Percentiles rank a stretch among this genome's conserved stretches.
Evolutionary conservation across 306 rosid genomes (phyloP).

Genomic region (Vigna nakashimae): DNA sequence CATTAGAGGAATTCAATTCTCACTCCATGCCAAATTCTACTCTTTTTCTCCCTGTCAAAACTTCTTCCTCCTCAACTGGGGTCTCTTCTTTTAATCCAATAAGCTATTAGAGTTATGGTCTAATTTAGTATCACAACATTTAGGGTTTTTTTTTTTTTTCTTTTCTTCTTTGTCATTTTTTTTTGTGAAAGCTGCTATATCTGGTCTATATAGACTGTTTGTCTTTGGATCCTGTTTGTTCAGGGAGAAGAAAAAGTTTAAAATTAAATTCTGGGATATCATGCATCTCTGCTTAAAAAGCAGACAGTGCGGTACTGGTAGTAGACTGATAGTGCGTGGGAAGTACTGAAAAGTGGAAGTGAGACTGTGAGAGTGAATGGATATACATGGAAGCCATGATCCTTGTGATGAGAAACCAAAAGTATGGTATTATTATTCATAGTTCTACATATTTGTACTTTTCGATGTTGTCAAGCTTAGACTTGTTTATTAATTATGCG

Average conservation of each 20-base stretch:
- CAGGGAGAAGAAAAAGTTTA: constrained; percentile 54
- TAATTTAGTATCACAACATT: constrained; percentile 42
- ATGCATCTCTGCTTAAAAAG: constrained; percentile 55
- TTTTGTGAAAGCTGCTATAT: constrained; percentile 41
- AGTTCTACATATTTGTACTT: constrained; percentile 34
- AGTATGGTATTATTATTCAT: constrained; percentile 20
- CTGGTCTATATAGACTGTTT: constrained; percentile 44
- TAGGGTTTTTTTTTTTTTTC: constrained; percentile 43
- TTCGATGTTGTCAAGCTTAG: constrained; percentile 34
- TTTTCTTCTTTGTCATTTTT: neutral
- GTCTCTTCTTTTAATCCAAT: neutral
- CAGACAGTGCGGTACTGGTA: constrained; percentile 53
- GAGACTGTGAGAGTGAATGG: constrained; percentile 23
- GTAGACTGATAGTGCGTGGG: constrained; percentile 53
- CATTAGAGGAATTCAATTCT: constrained; percentile 24
- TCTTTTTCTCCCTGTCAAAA: neutral
- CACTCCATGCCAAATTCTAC: constrained; percentile 23
- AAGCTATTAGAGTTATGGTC: constrained; percentile 27
- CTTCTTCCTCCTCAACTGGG: neutral
- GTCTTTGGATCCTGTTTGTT: constrained; percentile 59
- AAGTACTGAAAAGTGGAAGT: constrained; percentile 51
- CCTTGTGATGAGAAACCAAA: constrained; percentile 16
- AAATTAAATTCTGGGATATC: constrained; percentile 52
- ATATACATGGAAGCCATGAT: constrained; percentile 22
- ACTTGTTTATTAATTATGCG: constrained; percentile 36